Conservation (phyloP, 352 stramenopile genomes). For the Pelagophyceae sp. region DNA sequence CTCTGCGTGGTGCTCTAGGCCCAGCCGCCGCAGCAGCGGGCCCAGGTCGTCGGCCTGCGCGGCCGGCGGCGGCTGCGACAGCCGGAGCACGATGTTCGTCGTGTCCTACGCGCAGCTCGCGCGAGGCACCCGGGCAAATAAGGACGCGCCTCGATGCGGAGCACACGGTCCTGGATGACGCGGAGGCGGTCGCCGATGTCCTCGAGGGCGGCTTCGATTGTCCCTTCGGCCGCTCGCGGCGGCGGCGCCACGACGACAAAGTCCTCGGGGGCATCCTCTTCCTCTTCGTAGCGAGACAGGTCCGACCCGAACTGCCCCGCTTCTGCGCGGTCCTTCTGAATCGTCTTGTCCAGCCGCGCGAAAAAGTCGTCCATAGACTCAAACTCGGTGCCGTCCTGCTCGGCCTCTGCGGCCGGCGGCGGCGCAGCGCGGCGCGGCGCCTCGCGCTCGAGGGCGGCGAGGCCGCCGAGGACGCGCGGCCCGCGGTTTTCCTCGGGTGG, state of each 20-base stretch:
- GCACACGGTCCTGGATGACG: neutral
- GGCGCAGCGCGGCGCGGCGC: neutral
- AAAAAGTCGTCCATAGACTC: neutral
- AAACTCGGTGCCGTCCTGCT: neutral
- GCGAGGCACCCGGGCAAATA: neutral
- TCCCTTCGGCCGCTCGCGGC: neutral
- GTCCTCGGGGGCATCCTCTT: neutral
- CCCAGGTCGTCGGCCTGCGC: neutral
- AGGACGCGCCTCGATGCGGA: neutral
- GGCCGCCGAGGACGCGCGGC: neutral
- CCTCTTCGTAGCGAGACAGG: no score
- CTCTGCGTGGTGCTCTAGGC: neutral
- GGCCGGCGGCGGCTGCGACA: neutral
- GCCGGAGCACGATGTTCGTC: neutral
- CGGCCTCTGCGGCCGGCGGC: neutral
- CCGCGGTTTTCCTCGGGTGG: neutral
- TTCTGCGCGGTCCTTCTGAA: neutral
- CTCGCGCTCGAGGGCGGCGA: neutral
- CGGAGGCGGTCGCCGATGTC: neutral
- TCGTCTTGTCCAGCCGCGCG: neutral
- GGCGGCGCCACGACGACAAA: neutral
- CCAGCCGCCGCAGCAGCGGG: no score
- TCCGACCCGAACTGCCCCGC: neutral
- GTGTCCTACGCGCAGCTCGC: neutral
- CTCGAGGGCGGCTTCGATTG: neutral